Percentiles rank a stretch among this genome's conserved stretches.
These are phyloP conservation scores for Podila horticola DNA, from an alignment of 192 early-diverging fungal genomes.

Conservation along the genomic window DNA sequence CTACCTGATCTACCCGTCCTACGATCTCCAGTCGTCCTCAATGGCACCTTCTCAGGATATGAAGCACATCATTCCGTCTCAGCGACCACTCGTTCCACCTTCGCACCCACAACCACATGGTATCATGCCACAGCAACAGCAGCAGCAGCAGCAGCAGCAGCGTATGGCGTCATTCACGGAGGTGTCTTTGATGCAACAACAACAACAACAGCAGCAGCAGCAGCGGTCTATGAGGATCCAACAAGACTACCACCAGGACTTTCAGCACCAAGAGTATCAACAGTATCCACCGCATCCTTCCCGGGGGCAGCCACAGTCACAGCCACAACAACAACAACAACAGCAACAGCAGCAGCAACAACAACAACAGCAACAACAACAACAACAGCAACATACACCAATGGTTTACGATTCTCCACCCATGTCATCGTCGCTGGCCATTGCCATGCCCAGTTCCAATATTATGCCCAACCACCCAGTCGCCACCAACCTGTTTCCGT, in stretches of 20 bases:
- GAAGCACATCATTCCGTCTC: constrained; percentile 28
- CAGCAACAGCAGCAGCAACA: constrained; percentile 8
- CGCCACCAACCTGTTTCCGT: constrained; percentile 12
- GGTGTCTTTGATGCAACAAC: constrained; percentile 23
- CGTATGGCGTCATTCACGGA: constrained; percentile 27
- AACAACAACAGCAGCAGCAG: constrained; percentile 23
- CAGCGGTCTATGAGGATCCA: constrained; percentile 15
- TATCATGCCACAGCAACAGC: background rate
- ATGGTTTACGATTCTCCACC: constrained; percentile 36
- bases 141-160: constrained; percentile 12
- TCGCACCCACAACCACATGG: constrained; percentile 6
- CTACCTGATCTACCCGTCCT: background rate
- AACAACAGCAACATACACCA: constrained; percentile 12
- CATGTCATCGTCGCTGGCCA: constrained; percentile 30
- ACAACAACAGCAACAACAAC: constrained; percentile 10
- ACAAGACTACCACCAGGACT: constrained; percentile 29
- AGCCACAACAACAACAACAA: constrained; percentile 22
- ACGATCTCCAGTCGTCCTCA: constrained; percentile 3
- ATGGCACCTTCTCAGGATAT: background rate
- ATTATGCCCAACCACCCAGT: constrained; percentile 15
- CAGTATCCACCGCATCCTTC: constrained; percentile 7
- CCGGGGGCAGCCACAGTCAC: constrained; percentile 2
- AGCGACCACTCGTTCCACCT: constrained; percentile 3
- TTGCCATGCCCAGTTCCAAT: constrained; percentile 26
- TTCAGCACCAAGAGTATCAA: constrained; percentile 5